Evolutionary conservation across 1,139 yeast species (phyloP).

Genomic region (Scheffersomyces titani): DNA sequence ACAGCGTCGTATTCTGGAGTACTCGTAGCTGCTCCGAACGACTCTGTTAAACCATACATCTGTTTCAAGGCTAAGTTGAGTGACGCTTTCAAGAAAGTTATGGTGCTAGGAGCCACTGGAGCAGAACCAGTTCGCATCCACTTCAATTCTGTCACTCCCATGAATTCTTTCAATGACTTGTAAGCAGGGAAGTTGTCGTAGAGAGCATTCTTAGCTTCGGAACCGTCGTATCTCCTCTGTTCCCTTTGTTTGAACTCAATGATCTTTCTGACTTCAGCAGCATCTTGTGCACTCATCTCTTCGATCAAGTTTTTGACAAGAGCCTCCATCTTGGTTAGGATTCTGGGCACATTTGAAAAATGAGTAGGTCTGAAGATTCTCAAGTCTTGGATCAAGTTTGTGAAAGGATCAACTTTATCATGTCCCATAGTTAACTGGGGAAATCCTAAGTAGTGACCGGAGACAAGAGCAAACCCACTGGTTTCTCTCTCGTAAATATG

Average conservation of each 20-base stretch:
- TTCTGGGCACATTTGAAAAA: conserved; percentile 41
- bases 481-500: conserved; percentile 43
- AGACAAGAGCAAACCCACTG: conserved; percentile 26
- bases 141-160: conserved; percentile 18
- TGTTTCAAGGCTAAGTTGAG: conserved; percentile 19
- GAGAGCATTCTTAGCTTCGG: conserved; percentile 8
- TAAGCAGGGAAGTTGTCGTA: conserved; percentile 12
- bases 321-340: conserved; percentile 37
- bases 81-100: conserved; percentile 17
- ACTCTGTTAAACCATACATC: conserved; percentile 21
- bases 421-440: conserved; percentile 29
- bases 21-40: conserved; percentile 16
- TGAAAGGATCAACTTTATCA: conserved; percentile 12
- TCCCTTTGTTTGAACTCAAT: conserved; percentile 11
- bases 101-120: conserved; percentile 17
- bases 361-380: conserved; percentile 31
- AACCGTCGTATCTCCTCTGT: conserved; percentile 13
- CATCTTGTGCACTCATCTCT: conserved; percentile 4
- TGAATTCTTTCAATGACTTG: conserved; percentile 8
- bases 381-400: conserved; percentile 27
- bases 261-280: conserved; percentile 9
- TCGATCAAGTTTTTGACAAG: conserved; percentile 12
- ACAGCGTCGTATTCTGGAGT: conserved; percentile 11
- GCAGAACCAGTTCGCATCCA: conserved; percentile 25
- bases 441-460: conserved; percentile 45